These are phyloP conservation scores for Ceratocystis destructans DNA, from an alignment of 2,329 filamentous ascomycete genomes.

Conservation along the genomic window DNA sequence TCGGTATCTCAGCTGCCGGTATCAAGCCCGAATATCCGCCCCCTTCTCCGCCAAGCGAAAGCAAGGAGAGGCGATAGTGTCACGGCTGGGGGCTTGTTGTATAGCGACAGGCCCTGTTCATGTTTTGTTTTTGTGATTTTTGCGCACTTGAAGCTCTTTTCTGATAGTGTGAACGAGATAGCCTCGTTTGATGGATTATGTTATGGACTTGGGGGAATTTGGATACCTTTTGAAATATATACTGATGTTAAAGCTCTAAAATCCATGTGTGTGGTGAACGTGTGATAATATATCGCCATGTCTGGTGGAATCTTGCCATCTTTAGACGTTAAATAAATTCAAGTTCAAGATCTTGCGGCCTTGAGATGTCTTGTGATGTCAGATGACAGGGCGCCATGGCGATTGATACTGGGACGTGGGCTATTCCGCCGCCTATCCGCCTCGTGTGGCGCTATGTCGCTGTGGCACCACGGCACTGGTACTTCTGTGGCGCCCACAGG, in stretches of 20 bases:
- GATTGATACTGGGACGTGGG: too few species aligned
- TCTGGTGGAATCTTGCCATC: too few species aligned
- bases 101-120: conserved; percentile 1
- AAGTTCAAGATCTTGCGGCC: too few species aligned
- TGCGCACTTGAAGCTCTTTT: not conserved
- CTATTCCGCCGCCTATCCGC: too few species aligned
- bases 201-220: not conserved
- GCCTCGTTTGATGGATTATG: not conserved
- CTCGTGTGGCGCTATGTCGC: too few species aligned
- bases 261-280: not conserved
- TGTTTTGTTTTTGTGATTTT: conserved; percentile 1
- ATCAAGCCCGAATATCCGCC: not conserved
- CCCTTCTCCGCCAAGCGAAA: not conserved
- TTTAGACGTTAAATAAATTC: too few species aligned
- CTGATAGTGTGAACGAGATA: not conserved
- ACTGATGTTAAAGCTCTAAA: not conserved
- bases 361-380: too few species aligned
- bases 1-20: conserved; percentile 9
- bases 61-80: not conserved
- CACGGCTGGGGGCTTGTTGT: conserved; percentile 4
- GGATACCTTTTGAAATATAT: not conserved
- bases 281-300: not conserved
- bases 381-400: too few species aligned
- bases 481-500: too few species aligned
- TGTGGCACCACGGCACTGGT: too few species aligned